Conservation (phyloP, 768 basidiomycete species). For the Leucogyrophana mollusca region DNA sequence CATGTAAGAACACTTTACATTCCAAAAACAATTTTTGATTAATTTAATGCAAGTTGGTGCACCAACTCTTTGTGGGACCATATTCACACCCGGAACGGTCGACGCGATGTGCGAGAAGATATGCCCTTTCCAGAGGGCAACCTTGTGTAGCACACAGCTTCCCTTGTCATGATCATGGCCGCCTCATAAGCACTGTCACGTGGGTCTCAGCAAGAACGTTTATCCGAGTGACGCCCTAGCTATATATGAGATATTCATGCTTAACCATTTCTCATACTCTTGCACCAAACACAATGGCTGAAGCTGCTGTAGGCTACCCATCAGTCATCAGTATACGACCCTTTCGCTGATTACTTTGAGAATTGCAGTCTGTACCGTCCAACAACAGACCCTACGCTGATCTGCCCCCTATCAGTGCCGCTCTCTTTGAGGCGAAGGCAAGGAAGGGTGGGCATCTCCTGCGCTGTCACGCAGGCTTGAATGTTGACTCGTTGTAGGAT, state of each 20-base stretch:
- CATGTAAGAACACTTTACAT: no score
- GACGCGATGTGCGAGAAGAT: conserved; percentile 1
- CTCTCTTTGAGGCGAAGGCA: conserved; percentile 66
- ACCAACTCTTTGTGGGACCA: background rate
- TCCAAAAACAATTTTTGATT: no score
- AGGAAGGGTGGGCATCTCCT: conserved; percentile 44
- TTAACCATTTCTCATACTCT: conserved; percentile 3
- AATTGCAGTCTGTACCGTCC: conserved; percentile 38
- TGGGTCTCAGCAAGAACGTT: conserved; percentile 8
- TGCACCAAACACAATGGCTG: conserved; percentile 32
- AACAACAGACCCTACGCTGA: conserved; percentile 45
- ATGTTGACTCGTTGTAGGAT: conserved; percentile 34
- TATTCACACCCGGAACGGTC: background rate
- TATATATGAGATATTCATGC: conserved; percentile 16
- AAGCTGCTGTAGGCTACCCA: conserved; percentile 36
- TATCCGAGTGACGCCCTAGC: background rate
- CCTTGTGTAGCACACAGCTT: background rate
- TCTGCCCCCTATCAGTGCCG: conserved; percentile 48
- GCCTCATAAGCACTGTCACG: conserved; percentile 8
- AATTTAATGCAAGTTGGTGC: no score
- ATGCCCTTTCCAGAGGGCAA: background rate
- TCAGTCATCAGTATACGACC: no score
- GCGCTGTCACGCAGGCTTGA: conserved; percentile 1
- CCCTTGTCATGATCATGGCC: conserved; percentile 1
- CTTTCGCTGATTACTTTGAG: background rate